phyloP scores from a whole-genome alignment of 106 monocot species.

The Acorus calamus region DNA sequence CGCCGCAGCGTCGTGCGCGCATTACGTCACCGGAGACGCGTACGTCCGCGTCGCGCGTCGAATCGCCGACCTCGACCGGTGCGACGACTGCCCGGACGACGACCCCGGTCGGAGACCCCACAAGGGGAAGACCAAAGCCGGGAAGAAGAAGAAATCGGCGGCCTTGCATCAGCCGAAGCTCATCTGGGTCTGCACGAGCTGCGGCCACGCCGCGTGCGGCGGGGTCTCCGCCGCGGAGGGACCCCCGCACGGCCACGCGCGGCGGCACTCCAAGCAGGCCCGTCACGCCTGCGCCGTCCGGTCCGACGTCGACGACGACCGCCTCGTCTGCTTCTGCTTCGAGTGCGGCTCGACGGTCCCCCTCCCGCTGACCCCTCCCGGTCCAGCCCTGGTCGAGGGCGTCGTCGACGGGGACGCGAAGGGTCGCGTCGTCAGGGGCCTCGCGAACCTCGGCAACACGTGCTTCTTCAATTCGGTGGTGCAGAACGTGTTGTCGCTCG shows the following conservation, averaged over 20 bases:
- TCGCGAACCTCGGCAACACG: constrained; percentile 67
- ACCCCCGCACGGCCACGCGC: constrained; percentile 67
- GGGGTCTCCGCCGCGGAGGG: constrained; percentile 32
- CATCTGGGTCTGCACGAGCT: constrained; percentile 83
- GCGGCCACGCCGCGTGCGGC: constrained; percentile 53
- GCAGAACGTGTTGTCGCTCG: constrained; percentile 48
- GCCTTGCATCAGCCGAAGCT: constrained; percentile 15
- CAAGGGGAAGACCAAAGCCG: constrained; percentile 38
- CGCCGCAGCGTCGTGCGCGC: no score
- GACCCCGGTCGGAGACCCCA: constrained; percentile 18
- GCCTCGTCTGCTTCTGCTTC: constrained; percentile 52
- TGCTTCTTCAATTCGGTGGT: constrained; percentile 61
- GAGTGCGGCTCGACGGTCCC: constrained; percentile 40
- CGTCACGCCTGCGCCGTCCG: constrained; percentile 44
- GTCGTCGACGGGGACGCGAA: constrained; percentile 5
- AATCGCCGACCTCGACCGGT: not conserved
- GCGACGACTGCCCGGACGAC: constrained; percentile 63
- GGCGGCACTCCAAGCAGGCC: constrained; percentile 72
- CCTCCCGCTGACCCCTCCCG: no score
- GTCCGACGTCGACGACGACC: constrained; percentile 32
- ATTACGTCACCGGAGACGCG: no score
- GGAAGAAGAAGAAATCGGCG: constrained; percentile 48
- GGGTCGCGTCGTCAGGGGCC: constrained; percentile 47
- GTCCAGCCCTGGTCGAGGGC: no score
- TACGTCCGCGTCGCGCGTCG: no score